These are phyloP conservation scores for Arthroderma uncinatum DNA, from an alignment of 2,329 filamentous ascomycete species.

Conservation along the genomic window DNA sequence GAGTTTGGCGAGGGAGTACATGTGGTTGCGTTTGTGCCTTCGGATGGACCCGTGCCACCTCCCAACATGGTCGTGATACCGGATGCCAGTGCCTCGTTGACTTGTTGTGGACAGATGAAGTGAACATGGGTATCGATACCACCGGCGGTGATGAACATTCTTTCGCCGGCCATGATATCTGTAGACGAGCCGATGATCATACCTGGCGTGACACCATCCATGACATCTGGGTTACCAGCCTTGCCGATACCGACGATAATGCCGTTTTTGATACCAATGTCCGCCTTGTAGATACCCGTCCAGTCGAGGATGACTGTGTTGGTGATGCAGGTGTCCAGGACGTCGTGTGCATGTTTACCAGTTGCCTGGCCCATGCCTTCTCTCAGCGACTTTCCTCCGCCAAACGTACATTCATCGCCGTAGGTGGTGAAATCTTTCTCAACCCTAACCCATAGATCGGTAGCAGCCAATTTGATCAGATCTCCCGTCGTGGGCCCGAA, in stretches of 20 bases:
- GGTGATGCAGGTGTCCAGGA: slow-evolving; percentile 72
- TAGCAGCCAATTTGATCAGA: slow-evolving; percentile 66
- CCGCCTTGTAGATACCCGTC: slow-evolving; percentile 89
- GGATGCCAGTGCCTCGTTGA: slow-evolving; percentile 67
- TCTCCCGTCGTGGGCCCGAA: slow-evolving; percentile 90
- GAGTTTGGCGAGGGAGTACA: slow-evolving; percentile 80
- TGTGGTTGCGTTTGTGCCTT: slow-evolving; percentile 82
- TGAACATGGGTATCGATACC: slow-evolving; percentile 87
- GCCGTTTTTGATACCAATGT: slow-evolving; percentile 85
- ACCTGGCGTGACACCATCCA: slow-evolving; percentile 69
- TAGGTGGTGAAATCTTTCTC: slow-evolving; percentile 76
- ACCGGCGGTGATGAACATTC: slow-evolving; percentile 81
- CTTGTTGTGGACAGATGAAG: slow-evolving; percentile 90
- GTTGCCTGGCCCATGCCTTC: slow-evolving; percentile 94
- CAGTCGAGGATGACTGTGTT: slow-evolving; percentile 88
- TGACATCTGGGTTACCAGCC: slow-evolving; percentile 92
- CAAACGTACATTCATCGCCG: slow-evolving; percentile 91
- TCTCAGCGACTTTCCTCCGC: slow-evolving; percentile 82
- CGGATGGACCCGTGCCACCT: slow-evolving; percentile 84
- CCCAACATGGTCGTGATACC: slow-evolving; percentile 86
- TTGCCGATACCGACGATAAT: slow-evolving; percentile 83
- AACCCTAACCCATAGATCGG: slow-evolving; percentile 80
- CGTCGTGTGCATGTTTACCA: slow-evolving; percentile 59
- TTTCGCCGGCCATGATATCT: slow-evolving; percentile 82
- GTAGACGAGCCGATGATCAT: slow-evolving; percentile 82